Percentiles rank a stretch among this genome's conserved stretches.
Evolutionary conservation across 2,329 filamentous ascomycete genomes (phyloP).

Genomic region (Emydomyces testavorans): DNA sequence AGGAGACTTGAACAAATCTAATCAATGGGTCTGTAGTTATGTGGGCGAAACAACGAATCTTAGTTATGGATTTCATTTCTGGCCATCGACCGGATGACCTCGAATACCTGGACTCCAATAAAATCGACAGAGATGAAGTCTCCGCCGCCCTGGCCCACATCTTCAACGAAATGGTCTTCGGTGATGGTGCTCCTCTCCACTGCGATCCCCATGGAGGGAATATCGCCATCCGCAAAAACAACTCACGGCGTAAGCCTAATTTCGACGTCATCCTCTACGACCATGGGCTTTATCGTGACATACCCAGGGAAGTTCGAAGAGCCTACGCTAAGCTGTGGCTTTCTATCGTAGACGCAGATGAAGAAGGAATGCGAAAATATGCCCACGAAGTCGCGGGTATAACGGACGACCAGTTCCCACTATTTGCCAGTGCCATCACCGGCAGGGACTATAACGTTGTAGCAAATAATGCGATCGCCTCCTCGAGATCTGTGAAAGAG

Average conservation of each 20-base stretch:
- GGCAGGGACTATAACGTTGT: conserved; percentile 79
- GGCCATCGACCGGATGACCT: conserved; percentile 83
- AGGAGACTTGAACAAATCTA: background rate
- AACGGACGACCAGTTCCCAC: conserved; percentile 76
- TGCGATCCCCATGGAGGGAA: conserved; percentile 97
- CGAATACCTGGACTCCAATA: conserved; percentile 68
- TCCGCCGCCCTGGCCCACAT: conserved; percentile 80
- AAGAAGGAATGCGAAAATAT: conserved; percentile 75
- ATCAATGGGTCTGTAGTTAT: conserved; percentile 45
- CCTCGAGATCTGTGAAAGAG: conserved; percentile 58
- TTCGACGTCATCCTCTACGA: conserved; percentile 97
- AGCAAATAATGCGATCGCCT: conserved; percentile 44
- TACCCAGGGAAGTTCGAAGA: conserved; percentile 63
- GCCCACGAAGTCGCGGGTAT: conserved; percentile 82
- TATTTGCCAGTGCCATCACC: conserved; percentile 94
- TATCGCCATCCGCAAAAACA: conserved; percentile 76
- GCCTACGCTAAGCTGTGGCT: conserved; percentile 97
- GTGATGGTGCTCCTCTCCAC: conserved; percentile 73
- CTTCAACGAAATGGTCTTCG: conserved; percentile 99
- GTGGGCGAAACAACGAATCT: conserved; percentile 76
- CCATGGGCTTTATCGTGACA: conserved; percentile 90
- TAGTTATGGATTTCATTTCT: conserved; percentile 90
- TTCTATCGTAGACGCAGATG: conserved; percentile 81
- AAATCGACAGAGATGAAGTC: conserved; percentile 90
- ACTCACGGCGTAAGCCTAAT: conserved; percentile 52